Evolutionary conservation across 257 asterid genomes (phyloP).

Genomic region (Oldenlandia corymbosa): DNA sequence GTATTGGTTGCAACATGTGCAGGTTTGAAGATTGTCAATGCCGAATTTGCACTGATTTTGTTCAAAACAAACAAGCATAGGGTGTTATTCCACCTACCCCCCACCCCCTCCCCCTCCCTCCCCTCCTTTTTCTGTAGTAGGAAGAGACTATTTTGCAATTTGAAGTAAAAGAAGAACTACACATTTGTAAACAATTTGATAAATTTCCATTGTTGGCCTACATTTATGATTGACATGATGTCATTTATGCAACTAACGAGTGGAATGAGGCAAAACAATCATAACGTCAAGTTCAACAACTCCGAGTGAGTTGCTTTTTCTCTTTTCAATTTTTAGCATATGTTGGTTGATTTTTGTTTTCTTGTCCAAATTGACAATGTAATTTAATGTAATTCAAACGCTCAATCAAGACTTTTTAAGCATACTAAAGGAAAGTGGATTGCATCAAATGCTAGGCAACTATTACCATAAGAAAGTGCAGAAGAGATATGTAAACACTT

Average conservation of each 20-base stretch:
- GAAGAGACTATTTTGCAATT: no score
- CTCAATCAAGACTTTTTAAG: neutral
- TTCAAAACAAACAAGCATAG: constrained; percentile 1
- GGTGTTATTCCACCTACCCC: no score
- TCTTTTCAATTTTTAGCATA: no score
- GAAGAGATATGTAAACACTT: neutral
- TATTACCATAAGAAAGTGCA: no score
- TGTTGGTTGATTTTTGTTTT: neutral
- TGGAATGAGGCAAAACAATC: no score
- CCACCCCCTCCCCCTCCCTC: no score
- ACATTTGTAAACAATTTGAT: neutral
- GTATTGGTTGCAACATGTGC: constrained; percentile 38
- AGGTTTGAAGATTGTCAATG: constrained; percentile 37
- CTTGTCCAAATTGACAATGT: neutral
- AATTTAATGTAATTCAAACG: neutral
- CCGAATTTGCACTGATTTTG: constrained; percentile 26
- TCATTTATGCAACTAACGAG: no score
- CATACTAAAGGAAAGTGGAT: neutral
- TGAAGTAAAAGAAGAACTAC: neutral
- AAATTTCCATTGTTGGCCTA: neutral
- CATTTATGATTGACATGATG: neutral
- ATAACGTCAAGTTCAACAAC: no score
- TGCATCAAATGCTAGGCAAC: neutral
- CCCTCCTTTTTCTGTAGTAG: no score
- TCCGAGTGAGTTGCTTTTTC: neutral